Evolutionary conservation across 169 alveolate genomes (phyloP), one percentile per base, ranked within the genome.

Genomic region (Babesia bovis): DNA sequence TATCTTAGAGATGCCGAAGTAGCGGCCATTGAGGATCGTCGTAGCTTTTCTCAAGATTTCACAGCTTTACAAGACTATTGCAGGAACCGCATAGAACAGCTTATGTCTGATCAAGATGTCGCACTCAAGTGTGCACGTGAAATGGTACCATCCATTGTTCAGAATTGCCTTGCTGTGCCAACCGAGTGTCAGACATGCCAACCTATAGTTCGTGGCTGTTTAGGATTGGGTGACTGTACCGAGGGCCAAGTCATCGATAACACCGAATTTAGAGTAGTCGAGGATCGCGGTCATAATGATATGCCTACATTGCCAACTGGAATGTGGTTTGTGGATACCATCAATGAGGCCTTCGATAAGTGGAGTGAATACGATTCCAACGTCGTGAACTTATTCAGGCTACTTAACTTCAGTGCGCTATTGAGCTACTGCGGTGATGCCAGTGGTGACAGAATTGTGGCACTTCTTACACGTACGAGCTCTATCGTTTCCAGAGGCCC

Each of bases 291-390:
- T 9, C 10, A 13, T n/a, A 25, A 26, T 19, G 88, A 81, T 23
- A 53, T 59, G 26, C 88, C 88, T 7, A 81, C 88, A 1, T 23
- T 71, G 17, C 83, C 83, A 19, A 66, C 88, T 6, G 88, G 88
- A n/a, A 81, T 81, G 42, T 66, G 76, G 81, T 40, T 81, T 26
- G 78, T 81, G 7, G 88, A 81, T 51, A 59, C 69, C 55, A 60
- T 81, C 19, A 81, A 81, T 44, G 70, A 71, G 35, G 66, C 68
- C 21, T 69, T 81, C 17, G 88, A 81, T 60, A 36, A 32, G 6
- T 81, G 84, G 84, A 49, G 59, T 23, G 88, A 81, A 26, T 23
- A 30, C 25, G 69, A 56, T 12, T n/a, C 26, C 30, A 28, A 51
- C n/a, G 12, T 65, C 23, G 65, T 58, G 28, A 81, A 38, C 74